Evolutionary conservation across 768 basidiomycete species (phyloP), one percentile per base, ranked within the genome.

Genomic region (Mycena maculata): DNA sequence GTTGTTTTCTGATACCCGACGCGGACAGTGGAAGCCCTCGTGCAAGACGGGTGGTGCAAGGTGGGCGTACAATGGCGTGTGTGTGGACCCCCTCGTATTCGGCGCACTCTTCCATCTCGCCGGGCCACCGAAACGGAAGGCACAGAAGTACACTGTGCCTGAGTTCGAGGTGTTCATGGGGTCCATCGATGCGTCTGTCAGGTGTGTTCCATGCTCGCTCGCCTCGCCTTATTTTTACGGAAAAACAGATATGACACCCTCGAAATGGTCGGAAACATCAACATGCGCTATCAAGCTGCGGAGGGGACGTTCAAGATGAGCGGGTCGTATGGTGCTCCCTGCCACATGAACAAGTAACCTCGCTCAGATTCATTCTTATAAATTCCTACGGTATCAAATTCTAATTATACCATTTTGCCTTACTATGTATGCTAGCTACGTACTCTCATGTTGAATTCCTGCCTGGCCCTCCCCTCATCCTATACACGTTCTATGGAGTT

Each of bases 41-140:
- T 83, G 80, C 73, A 83, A n/a, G n/a, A n/a, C n/a, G n/a, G n/a
- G n/a, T n/a, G n/a, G n/a, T n/a, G n/a, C n/a, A n/a, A n/a, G n/a
- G n/a, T n/a, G n/a, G n/a, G n/a, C n/a, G n/a, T 84, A 83, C 59
- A 81, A 82, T 44, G 84, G 84, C 44, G 74, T 83, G n/a, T 83
- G 81, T 63, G 63, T 73, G 8, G 76, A 84, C 72, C 78, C 80
- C 0, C 75, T 72, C n/a, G 77, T 83, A 45, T 84, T 84, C 60
- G 81, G 82, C 13, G 71, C 67, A 13, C 44, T 38, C 36, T 9
- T 84, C 66, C 72, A 75, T 2, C 70, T 81, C 9, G 74, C 53
- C 3, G 81, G 76, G 0, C 79, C 83, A 4, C 81, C 83, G 0
- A 82, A 62, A 39, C 82, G 76, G 69, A 85, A 83, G 74, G 73